phyloP scores from a whole-genome alignment of 2,329 filamentous ascomycete species.

The Pseudogymnoascus sp. region DNA sequence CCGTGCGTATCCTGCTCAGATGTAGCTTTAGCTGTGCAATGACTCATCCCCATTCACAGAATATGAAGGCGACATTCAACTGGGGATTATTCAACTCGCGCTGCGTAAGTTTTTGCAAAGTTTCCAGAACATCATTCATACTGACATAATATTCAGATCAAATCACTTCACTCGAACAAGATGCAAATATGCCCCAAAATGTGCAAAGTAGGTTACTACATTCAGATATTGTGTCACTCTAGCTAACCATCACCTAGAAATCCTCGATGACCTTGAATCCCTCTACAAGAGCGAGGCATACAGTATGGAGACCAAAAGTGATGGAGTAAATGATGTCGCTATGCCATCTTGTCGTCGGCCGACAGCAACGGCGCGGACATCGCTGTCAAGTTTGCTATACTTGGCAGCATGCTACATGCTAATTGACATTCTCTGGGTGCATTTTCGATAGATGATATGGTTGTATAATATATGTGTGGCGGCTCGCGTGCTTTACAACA shows the following conservation, averaged over 20 bases:
- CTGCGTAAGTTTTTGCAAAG: not conserved
- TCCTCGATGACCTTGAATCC: not conserved
- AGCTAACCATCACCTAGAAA: not conserved
- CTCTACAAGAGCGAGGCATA: not conserved
- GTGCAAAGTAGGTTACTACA: not conserved
- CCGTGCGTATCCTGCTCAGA: not conserved
- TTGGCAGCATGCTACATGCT: not conserved
- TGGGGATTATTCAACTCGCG: not conserved
- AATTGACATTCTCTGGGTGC: not conserved
- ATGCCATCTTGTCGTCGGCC: not conserved
- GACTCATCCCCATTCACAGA: not conserved
- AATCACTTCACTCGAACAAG: not conserved
- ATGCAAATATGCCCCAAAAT: not conserved
- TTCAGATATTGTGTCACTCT: not conserved
- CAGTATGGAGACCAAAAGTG: not conserved
- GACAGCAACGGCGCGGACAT: not conserved
- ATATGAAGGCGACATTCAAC: not conserved
- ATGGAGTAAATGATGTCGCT: not conserved
- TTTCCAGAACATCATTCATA: not conserved
- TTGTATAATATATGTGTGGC: not conserved
- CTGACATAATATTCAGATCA: not conserved
- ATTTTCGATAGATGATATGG: not conserved
- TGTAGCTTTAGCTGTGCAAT: not conserved
- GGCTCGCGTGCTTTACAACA: not conserved
- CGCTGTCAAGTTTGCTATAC: not conserved